phyloP scores from a whole-genome alignment of 257 asterid genomes.

The Scutellaria minor region DNA sequence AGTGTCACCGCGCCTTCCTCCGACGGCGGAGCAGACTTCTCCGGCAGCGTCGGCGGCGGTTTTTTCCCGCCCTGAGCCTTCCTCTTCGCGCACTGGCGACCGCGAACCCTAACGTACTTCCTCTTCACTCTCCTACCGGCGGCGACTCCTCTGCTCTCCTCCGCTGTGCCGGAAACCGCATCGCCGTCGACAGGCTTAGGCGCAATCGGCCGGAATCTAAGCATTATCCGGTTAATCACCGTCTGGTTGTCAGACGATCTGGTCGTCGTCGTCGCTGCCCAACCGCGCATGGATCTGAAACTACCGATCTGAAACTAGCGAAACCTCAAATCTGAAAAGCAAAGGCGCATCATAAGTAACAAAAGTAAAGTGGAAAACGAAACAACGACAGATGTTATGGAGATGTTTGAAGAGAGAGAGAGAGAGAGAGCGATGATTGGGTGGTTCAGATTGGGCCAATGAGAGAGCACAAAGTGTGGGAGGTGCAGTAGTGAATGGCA shows the following conservation, averaged over 20 bases:
- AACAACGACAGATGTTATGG: constrained; percentile 43
- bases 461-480: constrained; percentile 37
- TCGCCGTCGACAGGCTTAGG: constrained; percentile 51
- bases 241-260: constrained; percentile 25
- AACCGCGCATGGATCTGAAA: constrained; percentile 28
- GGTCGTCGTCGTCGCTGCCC: not conserved
- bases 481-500: constrained; percentile 30
- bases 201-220: constrained; percentile 61
- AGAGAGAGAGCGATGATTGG: constrained; percentile 24
- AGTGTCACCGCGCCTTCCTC: constrained; percentile 38
- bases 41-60: constrained; percentile 40
- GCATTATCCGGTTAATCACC: constrained; percentile 43
- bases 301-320: not conserved
- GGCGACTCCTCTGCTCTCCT: constrained; percentile 15
- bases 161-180: constrained; percentile 18
- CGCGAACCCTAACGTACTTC: constrained; percentile 53
- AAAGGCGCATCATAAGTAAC: constrained; percentile 1
- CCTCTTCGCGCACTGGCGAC: constrained; percentile 28
- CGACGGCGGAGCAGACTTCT: constrained; percentile 28
- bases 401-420: not conserved
- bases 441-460: constrained; percentile 18
- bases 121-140: constrained; percentile 47
- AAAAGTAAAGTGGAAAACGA: constrained; percentile 33
- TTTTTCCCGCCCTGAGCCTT: not conserved
- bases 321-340: constrained; percentile 23